Conservation (phyloP, 208 protist species). For the Trypanosoma rangeli region DNA sequence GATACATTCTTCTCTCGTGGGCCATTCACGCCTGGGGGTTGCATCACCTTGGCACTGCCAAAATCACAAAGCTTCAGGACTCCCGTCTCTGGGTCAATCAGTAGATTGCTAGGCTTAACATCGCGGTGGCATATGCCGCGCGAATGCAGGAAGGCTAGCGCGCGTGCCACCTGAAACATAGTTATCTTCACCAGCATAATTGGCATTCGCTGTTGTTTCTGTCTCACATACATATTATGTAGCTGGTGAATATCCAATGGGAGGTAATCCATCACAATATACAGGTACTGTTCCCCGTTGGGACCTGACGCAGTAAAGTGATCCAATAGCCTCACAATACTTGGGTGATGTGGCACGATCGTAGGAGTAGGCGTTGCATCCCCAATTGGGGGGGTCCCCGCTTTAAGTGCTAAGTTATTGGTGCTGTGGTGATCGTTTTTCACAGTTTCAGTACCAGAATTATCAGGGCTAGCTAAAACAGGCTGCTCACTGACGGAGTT, state of each 20-base stretch:
- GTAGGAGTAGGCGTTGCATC: conserved; percentile 1
- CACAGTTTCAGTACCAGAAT: neutral
- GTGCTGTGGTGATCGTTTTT: neutral
- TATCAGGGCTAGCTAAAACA: neutral
- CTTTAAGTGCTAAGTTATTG: neutral
- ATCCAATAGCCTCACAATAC: conserved; percentile 95
- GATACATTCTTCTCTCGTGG: conserved; percentile 71
- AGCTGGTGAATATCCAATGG: conserved; percentile 96
- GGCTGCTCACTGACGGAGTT: neutral
- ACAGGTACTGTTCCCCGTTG: conserved; percentile 96
- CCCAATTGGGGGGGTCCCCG: neutral
- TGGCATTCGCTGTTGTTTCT: conserved; percentile 77
- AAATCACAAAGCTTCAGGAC: conserved; percentile 90
- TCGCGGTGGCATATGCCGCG: conserved; percentile 86
- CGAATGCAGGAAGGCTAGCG: conserved; percentile 92
- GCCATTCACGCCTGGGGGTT: conserved; percentile 24
- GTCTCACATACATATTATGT: conserved; percentile 83
- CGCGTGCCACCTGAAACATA: conserved; percentile 96
- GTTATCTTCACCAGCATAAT: conserved; percentile 90
- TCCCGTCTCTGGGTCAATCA: conserved; percentile 65
- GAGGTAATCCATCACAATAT: conserved; percentile 99
- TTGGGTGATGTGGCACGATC: conserved; percentile 79
- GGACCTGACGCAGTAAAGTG: conserved; percentile 93
- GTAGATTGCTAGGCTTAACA: conserved; percentile 89
- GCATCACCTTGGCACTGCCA: conserved; percentile 84